Conservation (phyloP, 1,284 basidiomycete genomes). For the Ganoderma sinense region DNA sequence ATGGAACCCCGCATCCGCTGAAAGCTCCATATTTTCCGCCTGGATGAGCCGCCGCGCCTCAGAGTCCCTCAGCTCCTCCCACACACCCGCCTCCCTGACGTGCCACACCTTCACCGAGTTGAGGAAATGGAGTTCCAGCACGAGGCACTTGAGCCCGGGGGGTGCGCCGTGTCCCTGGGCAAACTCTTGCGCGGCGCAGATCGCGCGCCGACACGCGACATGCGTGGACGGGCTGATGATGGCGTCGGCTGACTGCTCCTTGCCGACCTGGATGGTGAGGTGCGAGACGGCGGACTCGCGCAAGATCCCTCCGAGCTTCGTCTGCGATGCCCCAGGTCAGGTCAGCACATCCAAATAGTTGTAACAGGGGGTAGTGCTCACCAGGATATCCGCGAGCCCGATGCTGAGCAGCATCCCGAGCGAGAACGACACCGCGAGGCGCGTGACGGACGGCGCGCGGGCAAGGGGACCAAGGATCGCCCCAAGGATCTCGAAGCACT, state of each 20-base stretch:
- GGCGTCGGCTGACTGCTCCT: neutral
- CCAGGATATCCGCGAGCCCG: neutral
- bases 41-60: neutral
- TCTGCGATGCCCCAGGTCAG: neutral
- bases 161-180: neutral
- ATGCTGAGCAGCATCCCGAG: neutral
- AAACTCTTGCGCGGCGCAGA: neutral
- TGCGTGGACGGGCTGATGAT: neutral
- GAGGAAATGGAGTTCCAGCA: neutral
- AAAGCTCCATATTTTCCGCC: neutral
- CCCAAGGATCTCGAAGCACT: constrained; percentile 1
- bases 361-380: neutral
- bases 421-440: constrained; percentile 1
- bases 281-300: neutral
- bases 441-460: neutral
- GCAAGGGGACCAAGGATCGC: neutral
- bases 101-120: neutral
- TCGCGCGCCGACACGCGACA: neutral
- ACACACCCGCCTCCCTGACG: neutral
- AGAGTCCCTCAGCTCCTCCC: neutral
- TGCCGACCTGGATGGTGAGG: neutral
- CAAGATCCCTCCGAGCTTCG: neutral
- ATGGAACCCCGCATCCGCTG: neutral
- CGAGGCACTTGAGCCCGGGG: neutral
- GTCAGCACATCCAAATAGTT: no score